Percentiles rank a stretch among this genome's conserved stretches.
phyloP scores from a whole-genome alignment of 345 rosid genomes.

The Tarenaya hassleriana region DNA sequence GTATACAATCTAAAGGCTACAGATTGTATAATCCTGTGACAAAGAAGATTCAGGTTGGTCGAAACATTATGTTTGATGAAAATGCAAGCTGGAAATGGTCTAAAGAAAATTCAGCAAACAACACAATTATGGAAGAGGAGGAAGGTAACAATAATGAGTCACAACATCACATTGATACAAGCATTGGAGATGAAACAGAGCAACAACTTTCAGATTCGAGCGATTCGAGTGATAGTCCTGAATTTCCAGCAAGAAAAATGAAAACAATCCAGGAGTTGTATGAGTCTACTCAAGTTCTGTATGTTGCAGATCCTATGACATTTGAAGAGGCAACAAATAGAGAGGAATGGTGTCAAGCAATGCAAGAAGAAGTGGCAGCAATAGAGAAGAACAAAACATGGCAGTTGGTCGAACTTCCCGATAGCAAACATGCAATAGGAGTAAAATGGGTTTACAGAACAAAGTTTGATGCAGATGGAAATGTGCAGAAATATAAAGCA shows the following conservation, averaged over 20 bases:
- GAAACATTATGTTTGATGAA: background rate
- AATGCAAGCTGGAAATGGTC: background rate
- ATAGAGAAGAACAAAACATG: constrained; percentile 1
- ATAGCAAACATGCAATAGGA: background rate
- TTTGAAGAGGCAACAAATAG: background rate
- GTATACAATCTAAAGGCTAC: background rate
- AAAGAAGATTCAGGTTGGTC: too few relatives aligned
- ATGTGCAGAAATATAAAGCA: constrained; percentile 4
- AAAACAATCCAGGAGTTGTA: background rate
- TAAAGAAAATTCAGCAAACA: background rate
- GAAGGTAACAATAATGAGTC: background rate
- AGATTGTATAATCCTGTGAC: background rate
- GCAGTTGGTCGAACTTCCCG: background rate
- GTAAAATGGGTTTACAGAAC: constrained; percentile 17
- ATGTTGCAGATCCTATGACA: background rate
- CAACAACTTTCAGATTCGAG: too few relatives aligned
- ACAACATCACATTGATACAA: background rate
- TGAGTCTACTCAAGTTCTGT: background rate
- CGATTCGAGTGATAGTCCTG: too few relatives aligned
- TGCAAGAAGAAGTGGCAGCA: background rate
- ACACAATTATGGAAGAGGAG: background rate
- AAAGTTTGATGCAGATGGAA: background rate
- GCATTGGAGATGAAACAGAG: too few relatives aligned
- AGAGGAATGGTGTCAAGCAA: background rate
- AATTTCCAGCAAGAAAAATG: background rate